Evolutionary conservation across 148 eudicot species (phyloP).

Genomic region (Rhododendron ferrugineum): DNA sequence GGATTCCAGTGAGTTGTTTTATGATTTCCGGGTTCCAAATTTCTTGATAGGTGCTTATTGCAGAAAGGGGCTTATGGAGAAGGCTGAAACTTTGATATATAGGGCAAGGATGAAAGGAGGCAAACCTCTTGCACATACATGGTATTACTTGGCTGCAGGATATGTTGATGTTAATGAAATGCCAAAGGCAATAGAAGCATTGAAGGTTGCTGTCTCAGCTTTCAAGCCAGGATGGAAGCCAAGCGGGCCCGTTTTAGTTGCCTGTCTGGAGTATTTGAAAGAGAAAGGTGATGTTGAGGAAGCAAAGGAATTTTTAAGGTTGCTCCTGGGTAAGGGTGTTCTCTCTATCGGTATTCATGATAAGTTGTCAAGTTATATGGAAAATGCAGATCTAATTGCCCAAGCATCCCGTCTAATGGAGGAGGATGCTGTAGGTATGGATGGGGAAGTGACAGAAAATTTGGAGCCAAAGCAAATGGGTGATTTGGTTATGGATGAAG

Average conservation of each 20-base stretch:
- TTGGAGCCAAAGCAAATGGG: neutral
- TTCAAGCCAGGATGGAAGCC: conserved; percentile 19
- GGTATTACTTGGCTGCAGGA: conserved; percentile 32
- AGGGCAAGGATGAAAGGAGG: conserved; percentile 26
- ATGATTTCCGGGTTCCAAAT: conserved; percentile 33
- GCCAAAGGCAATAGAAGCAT: conserved; percentile 34
- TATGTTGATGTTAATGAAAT: conserved; percentile 27
- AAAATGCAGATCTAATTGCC: conserved; percentile 4
- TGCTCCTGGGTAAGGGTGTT: conserved; percentile 22
- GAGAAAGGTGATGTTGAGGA: conserved; percentile 26
- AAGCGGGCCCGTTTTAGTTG: conserved; percentile 5
- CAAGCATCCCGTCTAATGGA: neutral
- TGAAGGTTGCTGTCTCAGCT: conserved; percentile 18
- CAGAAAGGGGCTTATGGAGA: conserved; percentile 31
- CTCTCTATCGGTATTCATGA: conserved; percentile 13
- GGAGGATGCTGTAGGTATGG: neutral
- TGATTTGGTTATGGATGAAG: conserved; percentile 2
- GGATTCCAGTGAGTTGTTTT: conserved; percentile 27
- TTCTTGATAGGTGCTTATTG: conserved; percentile 30
- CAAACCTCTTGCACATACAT: conserved; percentile 19
- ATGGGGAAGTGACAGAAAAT: neutral
- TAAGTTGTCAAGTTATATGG: conserved; percentile 8
- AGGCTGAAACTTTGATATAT: conserved; percentile 36
- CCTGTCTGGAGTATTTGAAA: conserved; percentile 31
- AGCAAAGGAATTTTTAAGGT: conserved; percentile 6